phyloP scores from a whole-genome alignment of 176 grass and related monocot genomes.

The Aegilops tauschii region DNA sequence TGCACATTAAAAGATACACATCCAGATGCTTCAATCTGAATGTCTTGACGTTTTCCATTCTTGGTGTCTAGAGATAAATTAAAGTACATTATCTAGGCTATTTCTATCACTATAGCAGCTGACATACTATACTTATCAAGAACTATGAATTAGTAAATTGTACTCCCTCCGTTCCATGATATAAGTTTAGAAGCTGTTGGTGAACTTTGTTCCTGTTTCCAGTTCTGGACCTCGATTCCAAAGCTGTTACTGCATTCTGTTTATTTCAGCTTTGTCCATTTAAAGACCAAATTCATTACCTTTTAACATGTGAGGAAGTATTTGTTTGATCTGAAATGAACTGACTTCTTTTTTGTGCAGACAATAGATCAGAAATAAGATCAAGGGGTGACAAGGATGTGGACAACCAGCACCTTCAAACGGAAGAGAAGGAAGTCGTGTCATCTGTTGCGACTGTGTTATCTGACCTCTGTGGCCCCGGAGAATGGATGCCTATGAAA shows the following conservation, averaged over 20 bases:
- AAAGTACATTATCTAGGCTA: neutral
- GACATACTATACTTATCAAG: neutral
- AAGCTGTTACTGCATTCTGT: neutral
- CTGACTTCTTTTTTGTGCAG: constrained; percentile 28
- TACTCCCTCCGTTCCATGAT: no score
- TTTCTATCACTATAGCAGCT: constrained; percentile 2
- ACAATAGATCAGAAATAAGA: constrained; percentile 64
- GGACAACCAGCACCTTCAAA: constrained; percentile 77
- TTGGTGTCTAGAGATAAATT: neutral
- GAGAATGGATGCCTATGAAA: constrained; percentile 88
- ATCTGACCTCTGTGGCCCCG: constrained; percentile 86
- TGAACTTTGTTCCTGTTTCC: neutral
- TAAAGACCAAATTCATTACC: neutral
- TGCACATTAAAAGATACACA: neutral
- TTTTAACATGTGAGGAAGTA: neutral
- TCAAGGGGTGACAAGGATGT: constrained; percentile 72
- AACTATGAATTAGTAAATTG: neutral
- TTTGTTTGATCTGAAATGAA: constrained; percentile 8
- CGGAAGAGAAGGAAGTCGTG: constrained; percentile 87
- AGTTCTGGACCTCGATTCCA: constrained; percentile 1
- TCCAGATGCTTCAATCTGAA: neutral
- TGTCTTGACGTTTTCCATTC: neutral
- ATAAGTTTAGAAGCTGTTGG: neutral
- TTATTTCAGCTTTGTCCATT: neutral
- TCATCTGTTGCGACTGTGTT: constrained; percentile 87